A percentile compares a stretch with the other conserved stretches of the same genome.
These are phyloP conservation scores for Omphalotus guepiniiformis DNA, from an alignment of 768 basidiomycete genomes.

Conservation along the genomic window DNA sequence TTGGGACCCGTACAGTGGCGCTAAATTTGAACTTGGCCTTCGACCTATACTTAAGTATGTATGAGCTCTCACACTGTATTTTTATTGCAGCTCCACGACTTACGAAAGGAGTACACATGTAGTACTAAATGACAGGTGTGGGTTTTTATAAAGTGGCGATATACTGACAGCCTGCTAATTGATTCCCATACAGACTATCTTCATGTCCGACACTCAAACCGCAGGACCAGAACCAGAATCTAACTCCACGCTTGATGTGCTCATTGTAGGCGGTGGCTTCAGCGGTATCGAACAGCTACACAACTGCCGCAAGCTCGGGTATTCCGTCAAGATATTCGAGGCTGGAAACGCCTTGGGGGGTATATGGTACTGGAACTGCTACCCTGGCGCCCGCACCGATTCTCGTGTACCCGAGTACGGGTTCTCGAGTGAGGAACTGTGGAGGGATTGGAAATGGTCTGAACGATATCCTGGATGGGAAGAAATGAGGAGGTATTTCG, in stretches of 20 bases:
- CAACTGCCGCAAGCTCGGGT: conserved; percentile 4
- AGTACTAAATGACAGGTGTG: too few species aligned
- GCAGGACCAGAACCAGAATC: not conserved
- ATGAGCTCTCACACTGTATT: too few species aligned
- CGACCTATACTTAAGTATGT: too few species aligned
- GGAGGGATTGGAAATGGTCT: conserved; percentile 21
- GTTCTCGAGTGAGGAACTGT: conserved; percentile 20
- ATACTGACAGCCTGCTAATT: too few species aligned
- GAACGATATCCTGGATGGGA: conserved; percentile 7
- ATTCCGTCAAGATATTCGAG: conserved; percentile 7
- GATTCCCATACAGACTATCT: too few species aligned
- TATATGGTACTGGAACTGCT: conserved; percentile 23
- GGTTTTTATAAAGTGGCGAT: too few species aligned
- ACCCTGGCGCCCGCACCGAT: conserved; percentile 25
- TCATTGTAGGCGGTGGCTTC: conserved; percentile 24
- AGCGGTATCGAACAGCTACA: conserved; percentile 15
- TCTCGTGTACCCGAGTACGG: conserved; percentile 22
- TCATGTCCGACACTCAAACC: not conserved
- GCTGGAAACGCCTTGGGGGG: conserved; percentile 20
- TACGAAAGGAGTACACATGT: too few species aligned
- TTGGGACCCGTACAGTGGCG: too few species aligned
- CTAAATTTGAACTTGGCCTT: too few species aligned
- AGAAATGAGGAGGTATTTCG: conserved; percentile 21
- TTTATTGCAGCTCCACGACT: too few species aligned
- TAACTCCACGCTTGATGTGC: conserved; percentile 12